Conservation (phyloP, 169 alveolate species). For the Cardiosporidium cionae region DNA sequence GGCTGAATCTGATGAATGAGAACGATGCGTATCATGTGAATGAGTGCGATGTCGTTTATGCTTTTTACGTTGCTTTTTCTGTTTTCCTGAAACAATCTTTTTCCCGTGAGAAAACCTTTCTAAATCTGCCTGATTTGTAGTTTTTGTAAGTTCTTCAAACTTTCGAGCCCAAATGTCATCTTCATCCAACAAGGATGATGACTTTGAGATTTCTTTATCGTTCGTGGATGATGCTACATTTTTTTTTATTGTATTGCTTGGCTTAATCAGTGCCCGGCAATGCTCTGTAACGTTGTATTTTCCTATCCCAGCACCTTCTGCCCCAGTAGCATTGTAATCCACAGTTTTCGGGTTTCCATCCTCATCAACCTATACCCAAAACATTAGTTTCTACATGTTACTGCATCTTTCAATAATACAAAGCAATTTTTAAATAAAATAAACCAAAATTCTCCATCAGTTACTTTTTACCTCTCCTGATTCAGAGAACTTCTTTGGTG, state of each 20-base stretch:
- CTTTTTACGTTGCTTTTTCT: too few species aligned
- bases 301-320: slow-evolving; percentile 71
- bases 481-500: slow-evolving; percentile 36
- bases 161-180: slow-evolving; percentile 27
- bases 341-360: not conserved
- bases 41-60: too few species aligned
- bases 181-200: slow-evolving; percentile 1
- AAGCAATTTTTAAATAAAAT: not conserved
- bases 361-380: slow-evolving; percentile 14
- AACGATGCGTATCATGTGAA: too few species aligned
- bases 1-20: too few species aligned
- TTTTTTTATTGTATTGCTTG: not conserved
- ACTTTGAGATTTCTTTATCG: not conserved
- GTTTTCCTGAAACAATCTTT: too few species aligned
- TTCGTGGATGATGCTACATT: slow-evolving; percentile 2
- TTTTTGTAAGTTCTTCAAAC: too few species aligned
- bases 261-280: not conserved
- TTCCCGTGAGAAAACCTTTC: too few species aligned
- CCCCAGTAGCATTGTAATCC: slow-evolving; percentile 63
- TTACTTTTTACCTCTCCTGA: slow-evolving; percentile 6
- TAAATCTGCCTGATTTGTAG: too few species aligned
- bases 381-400: not conserved
- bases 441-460: not conserved
- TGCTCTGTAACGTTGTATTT: slow-evolving; percentile 51
- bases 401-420: not conserved